Evolutionary conservation across 192 early-diverging fungal species (phyloP).

Genomic region (Lunasporangiospora selenospora): DNA sequence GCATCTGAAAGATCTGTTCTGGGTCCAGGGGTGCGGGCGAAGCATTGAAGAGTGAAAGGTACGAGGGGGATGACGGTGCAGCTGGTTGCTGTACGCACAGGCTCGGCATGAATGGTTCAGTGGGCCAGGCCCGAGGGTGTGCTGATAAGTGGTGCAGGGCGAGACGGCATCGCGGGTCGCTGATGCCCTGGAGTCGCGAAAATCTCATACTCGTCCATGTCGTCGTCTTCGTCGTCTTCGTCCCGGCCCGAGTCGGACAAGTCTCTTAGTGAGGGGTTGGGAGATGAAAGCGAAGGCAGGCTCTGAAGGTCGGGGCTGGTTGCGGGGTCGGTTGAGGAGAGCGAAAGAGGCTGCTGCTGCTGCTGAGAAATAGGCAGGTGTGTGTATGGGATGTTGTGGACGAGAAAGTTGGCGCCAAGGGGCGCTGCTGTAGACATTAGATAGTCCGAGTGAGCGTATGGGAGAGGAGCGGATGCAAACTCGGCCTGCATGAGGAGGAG

Average conservation of each 20-base stretch:
- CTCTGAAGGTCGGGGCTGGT: slow-evolving; percentile 17
- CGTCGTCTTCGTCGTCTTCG: slow-evolving; percentile 30
- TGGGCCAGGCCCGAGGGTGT: too few species aligned
- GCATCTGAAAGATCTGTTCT: too few species aligned
- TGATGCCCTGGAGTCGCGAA: slow-evolving; percentile 1
- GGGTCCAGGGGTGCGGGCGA: too few species aligned
- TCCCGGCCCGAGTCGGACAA: slow-evolving; percentile 13
- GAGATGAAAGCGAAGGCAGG: slow-evolving; percentile 15
- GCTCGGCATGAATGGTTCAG: too few species aligned
- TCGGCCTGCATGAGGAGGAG: slow-evolving; percentile 26
- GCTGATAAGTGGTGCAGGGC: too few species aligned
- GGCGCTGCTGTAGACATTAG: not conserved
- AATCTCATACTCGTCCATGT: slow-evolving; percentile 27
- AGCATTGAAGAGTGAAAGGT: too few species aligned
- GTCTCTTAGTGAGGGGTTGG: slow-evolving; percentile 13
- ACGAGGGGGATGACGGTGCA: too few species aligned
- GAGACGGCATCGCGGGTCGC: too few species aligned
- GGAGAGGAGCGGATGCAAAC: not conserved
- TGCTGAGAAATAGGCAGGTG: too few species aligned
- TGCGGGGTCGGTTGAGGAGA: not conserved
- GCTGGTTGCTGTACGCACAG: too few species aligned
- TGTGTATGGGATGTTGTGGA: not conserved
- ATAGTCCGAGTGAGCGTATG: not conserved
- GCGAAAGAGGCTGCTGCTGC: too few species aligned
- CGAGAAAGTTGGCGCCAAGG: not conserved